Evolutionary conservation across 2,329 filamentous ascomycete species (phyloP).

Genomic region (Trichoderma sp.): DNA sequence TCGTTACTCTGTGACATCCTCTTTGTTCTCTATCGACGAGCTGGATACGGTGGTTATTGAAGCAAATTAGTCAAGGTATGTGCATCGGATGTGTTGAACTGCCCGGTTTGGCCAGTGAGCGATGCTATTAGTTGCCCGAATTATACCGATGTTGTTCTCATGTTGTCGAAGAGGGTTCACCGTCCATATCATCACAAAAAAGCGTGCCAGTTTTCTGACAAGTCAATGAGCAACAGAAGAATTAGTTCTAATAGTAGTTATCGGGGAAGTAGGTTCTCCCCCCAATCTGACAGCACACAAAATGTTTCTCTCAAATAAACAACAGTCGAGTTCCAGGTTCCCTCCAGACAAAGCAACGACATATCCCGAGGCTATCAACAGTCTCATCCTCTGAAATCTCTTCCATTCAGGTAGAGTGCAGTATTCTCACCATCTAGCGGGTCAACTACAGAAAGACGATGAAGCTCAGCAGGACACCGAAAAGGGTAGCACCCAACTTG

Average conservation of each 20-base stretch:
- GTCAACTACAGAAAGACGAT: constrained; percentile 35
- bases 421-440: not conserved
- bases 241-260: not conserved
- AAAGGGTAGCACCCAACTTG: constrained; percentile 34
- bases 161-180: too few species aligned
- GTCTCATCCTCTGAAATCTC: not conserved
- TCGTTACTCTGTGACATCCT: too few species aligned
- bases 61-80: too few species aligned
- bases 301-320: not conserved
- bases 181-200: not conserved
- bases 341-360: too few species aligned
- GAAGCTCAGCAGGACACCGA: constrained; percentile 33
- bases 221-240: not conserved
- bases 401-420: not conserved
- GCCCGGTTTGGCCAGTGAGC: too few species aligned
- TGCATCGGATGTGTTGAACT: too few species aligned
- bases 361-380: not conserved
- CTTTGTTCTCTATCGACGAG: too few species aligned
- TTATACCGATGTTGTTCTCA: not conserved
- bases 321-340: not conserved
- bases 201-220: not conserved
- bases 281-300: not conserved
- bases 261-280: not conserved
- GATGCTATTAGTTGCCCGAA: too few species aligned
- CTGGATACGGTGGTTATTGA: too few species aligned